These are phyloP conservation scores for Talaromyces borbonicus DNA, from an alignment of 495 filamentous ascomycete species.

Conservation along the genomic window DNA sequence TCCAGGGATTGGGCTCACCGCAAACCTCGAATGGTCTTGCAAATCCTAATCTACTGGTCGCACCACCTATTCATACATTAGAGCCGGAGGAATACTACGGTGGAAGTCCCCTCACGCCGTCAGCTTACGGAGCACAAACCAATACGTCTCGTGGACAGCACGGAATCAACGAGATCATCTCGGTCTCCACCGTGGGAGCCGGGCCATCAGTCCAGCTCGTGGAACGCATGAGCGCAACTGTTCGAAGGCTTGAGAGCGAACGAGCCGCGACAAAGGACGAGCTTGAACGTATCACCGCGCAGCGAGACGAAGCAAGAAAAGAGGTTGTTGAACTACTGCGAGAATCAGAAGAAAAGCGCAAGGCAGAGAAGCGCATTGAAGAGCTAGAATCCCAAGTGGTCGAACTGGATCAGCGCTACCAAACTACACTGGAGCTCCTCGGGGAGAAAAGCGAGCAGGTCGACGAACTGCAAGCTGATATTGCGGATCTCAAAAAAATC, in stretches of 20 bases:
- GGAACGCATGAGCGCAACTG: slow-evolving; percentile 89
- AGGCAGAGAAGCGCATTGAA: slow-evolving; percentile 46
- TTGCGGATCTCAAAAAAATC: slow-evolving; percentile 87
- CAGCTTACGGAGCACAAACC: slow-evolving; percentile 33
- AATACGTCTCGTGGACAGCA: slow-evolving; percentile 39
- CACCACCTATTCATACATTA: slow-evolving; percentile 46
- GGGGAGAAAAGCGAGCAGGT: slow-evolving; percentile 95
- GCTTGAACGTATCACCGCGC: slow-evolving; percentile 61
- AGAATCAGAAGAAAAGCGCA: slow-evolving; percentile 63
- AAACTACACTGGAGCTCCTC: slow-evolving; percentile 86
- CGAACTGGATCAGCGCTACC: slow-evolving; percentile 56
- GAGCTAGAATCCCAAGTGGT: slow-evolving; percentile 56
- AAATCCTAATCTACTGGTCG: slow-evolving; percentile 30
- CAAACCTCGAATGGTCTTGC: slow-evolving; percentile 20
- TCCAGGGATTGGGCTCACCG: slow-evolving; percentile 26
- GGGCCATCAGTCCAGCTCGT: slow-evolving; percentile 93
- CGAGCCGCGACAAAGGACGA: slow-evolving; percentile 81
- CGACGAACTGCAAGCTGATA: slow-evolving; percentile 81
- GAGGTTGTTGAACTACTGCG: slow-evolving; percentile 85
- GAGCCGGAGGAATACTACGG: slow-evolving; percentile 64
- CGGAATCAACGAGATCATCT: slow-evolving; percentile 72
- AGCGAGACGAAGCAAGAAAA: slow-evolving; percentile 82
- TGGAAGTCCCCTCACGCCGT: slow-evolving; percentile 53
- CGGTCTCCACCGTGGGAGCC: slow-evolving; percentile 76
- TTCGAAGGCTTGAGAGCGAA: slow-evolving; percentile 84